Evolutionary conservation across 202 grass and related monocot genomes (phyloP).

Genomic region (Musa balbisiana): DNA sequence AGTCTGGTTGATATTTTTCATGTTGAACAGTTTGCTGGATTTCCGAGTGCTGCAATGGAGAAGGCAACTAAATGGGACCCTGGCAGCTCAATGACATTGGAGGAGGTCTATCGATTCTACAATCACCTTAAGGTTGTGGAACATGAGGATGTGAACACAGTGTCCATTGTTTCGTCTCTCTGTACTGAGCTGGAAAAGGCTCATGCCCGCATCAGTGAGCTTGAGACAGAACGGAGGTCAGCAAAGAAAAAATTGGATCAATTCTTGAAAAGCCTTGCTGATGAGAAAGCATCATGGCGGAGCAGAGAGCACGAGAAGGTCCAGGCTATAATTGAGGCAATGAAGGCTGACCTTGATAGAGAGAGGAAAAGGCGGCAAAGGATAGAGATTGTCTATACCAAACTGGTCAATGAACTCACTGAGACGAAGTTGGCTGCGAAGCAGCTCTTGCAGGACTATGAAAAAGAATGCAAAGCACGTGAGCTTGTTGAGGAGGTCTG

Average conservation of each 20-base stretch:
- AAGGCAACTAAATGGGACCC: constrained; percentile 99
- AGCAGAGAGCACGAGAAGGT: constrained; percentile 88
- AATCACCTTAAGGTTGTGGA: constrained; percentile 65
- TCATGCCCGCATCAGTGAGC: constrained; percentile 38
- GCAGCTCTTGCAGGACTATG: constrained; percentile 71
- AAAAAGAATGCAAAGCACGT: constrained; percentile 65
- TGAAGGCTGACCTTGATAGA: constrained; percentile 77
- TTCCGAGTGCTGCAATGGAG: constrained; percentile 58
- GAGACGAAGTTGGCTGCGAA: constrained; percentile 70
- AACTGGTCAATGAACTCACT: constrained; percentile 67
- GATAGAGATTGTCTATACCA: constrained; percentile 66
- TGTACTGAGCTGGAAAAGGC: constrained; percentile 69
- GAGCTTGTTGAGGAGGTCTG: constrained; percentile 89
- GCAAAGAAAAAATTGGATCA: constrained; percentile 91
- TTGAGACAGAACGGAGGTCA: constrained; percentile 57
- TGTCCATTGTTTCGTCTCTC: constrained; percentile 50
- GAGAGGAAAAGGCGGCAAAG: constrained; percentile 76
- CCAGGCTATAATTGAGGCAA: constrained; percentile 72
- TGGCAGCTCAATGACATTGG: constrained; percentile 46
- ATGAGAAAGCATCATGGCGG: constrained; percentile 85
- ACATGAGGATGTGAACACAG: constrained; percentile 34
- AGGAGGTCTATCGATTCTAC: constrained; percentile 64
- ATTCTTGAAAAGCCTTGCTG: constrained; percentile 80
- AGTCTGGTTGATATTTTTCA: constrained; percentile 21
- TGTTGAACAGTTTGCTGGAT: constrained; percentile 22